Evolutionary conservation across 352 stramenopile species (phyloP), one percentile per base, ranked within the genome.

Genomic region (Globisporangium echinulatum): DNA sequence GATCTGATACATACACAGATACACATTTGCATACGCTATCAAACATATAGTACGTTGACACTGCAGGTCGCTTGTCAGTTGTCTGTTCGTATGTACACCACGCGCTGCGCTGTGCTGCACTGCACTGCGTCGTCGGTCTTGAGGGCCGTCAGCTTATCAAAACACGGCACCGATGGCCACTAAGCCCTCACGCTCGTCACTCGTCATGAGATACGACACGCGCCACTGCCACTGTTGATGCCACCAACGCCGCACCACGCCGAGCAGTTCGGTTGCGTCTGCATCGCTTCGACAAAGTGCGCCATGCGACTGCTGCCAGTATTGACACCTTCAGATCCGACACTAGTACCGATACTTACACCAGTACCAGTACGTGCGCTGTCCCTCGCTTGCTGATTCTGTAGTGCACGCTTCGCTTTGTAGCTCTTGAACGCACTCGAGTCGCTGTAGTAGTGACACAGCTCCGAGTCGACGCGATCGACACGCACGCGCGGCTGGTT

Each of bases 401-500:
- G 57, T n/a, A 59, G 53, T 48, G 76, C 69, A 14, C 80, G 77
- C 59, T 79, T 80, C 9, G 68, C 66, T 42, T 73, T 77, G 62
- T 91, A 88, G 43, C 70, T 70, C 59, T 87, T 79, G 49, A 88
- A 91, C 19, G 71, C 75, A 49, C 74, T 82, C n/a, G 76, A 91
- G 25, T 89, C 73, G 4, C 78, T 65, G 49, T 89, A 91, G 51
- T 91, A 91, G 56, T 91, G 82, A 33, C 75, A 87, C 40, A 91
- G 40, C 44, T 88, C 75, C 0, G 72, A 82, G 36, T 91, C 78
- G 39, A 89, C 74, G 44, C 72, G 67, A 25, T 88, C 70, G 1
- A 90, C 67, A 15, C 72, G 66, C 37, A 88, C 69, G 19, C 63
- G 64, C 3, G 82, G 74, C 49, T 89, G 70, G 19, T 58, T 87